Evolutionary conservation across 805 yeast genomes (phyloP), one percentile per base, ranked within the genome.

Genomic region (Metschnikowia proteae): DNA sequence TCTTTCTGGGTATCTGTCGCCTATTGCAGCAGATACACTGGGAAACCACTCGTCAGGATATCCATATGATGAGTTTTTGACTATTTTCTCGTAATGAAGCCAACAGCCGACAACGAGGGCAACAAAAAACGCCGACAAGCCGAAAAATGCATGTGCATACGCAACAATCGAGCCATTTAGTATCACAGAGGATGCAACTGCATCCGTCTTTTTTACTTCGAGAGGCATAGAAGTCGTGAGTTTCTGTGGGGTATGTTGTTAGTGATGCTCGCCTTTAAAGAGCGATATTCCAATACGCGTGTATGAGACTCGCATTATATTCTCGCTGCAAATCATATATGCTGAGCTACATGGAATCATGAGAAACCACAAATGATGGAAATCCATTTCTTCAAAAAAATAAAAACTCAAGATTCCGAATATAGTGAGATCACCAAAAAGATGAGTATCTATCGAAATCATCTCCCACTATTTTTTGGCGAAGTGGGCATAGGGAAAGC

Each of bases 31-130:
- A 33, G 96, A 86, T 2, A 94, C 99, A 60, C 95, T 85, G 2
- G 99, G 99, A 63, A 94, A 92, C 98, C 99, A 94, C 66, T 94
- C 99, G 51, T 91, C 94, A 2, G 99, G 99, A 63, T 89, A 94
- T 1, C 96, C 95, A 62, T 74, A 91, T 54, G 81, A 80, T 42
- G 91, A 86, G 64, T 94, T 94, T 60, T 82, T 75, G 8, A 94
- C 96, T 62, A 94, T 94, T 64, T 94, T 90, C 51, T 85, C 72
- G 68, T 83, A 94, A 67, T 92, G 99, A 26, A 92, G 74, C 45
- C 74, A 74, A 52, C 81, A 80, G 0, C 96, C 97, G 28, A 88
- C 82, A 0, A 75, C 61, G 25, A 91, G 74, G 3, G 97, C 96
- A 0, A 81, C 78, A 4, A 85, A 31, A 60, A 91, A 91, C 1